Conservation (phyloP, 2,329 filamentous ascomycete genomes). For the Aureobasidium melanogenum region DNA sequence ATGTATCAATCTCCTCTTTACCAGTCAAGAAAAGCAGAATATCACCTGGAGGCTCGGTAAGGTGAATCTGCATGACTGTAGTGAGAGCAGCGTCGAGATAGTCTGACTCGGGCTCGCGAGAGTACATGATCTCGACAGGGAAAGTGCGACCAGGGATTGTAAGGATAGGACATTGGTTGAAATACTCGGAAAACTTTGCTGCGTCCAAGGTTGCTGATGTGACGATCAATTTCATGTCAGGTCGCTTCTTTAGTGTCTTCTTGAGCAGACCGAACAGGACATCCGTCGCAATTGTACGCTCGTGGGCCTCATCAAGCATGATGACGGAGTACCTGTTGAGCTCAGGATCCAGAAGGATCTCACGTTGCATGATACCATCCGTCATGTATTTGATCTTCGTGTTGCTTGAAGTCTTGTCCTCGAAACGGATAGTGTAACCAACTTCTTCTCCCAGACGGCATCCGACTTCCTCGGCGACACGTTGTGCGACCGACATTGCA, state of each 20-base stretch:
- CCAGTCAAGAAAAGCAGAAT: constrained; percentile 96
- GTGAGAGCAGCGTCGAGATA: constrained; percentile 91
- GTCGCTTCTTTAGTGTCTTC: constrained; percentile 76
- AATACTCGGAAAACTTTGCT: constrained; percentile 95
- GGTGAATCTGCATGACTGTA: constrained; percentile 96
- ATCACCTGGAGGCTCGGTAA: constrained; percentile 85
- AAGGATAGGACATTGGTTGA: constrained; percentile 92
- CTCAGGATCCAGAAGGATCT: constrained; percentile 86
- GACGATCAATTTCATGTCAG: constrained; percentile 89
- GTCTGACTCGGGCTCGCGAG: constrained; percentile 86
- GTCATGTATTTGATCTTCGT: constrained; percentile 99
- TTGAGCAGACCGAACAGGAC: constrained; percentile 91
- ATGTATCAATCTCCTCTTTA: constrained; percentile 94
- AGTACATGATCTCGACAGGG: constrained; percentile 94
- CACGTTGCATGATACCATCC: constrained; percentile 93
- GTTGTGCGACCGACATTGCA: constrained; percentile 94
- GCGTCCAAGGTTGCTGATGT: constrained; percentile 95
- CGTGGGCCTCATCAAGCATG: constrained; percentile 97
- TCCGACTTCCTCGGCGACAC: constrained; percentile 91
- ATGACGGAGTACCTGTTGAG: constrained; percentile 87
- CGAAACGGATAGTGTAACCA: constrained; percentile 95
- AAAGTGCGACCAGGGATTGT: constrained; percentile 92
- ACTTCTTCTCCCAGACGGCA: constrained; percentile 86
- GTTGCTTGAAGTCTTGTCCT: constrained; percentile 78
- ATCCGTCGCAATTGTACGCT: constrained; percentile 91